Conservation (phyloP, 2,329 filamentous ascomycete species). For the Neofusicoccum laricinum region DNA sequence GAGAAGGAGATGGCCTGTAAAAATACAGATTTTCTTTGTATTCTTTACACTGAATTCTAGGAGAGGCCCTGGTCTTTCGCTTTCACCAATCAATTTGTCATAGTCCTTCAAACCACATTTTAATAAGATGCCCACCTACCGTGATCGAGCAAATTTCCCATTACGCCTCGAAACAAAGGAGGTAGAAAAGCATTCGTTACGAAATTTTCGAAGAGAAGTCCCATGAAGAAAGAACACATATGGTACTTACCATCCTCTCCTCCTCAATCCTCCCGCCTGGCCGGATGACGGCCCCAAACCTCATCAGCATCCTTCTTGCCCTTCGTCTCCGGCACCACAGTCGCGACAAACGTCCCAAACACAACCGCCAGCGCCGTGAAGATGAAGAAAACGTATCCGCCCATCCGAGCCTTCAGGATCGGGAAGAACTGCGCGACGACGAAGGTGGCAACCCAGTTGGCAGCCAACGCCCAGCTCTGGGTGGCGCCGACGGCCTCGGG, state of each 20-base stretch:
- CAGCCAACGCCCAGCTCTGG: slow-evolving; percentile 81
- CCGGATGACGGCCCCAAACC: slow-evolving; percentile 71
- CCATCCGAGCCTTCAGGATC: slow-evolving; percentile 73
- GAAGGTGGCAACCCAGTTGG: slow-evolving; percentile 89
- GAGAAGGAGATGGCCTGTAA: too few species aligned
- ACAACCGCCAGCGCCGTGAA: slow-evolving; percentile 72
- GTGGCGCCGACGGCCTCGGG: slow-evolving; percentile 88
- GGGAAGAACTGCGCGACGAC: slow-evolving; percentile 94
- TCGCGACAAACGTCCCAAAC: slow-evolving; percentile 69
- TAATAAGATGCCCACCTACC: too few species aligned
- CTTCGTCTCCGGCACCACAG: slow-evolving; percentile 80
- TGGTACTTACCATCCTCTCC: slow-evolving; percentile 4
- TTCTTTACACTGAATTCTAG: too few species aligned
- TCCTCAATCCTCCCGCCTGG: slow-evolving; percentile 37
- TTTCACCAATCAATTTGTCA: too few species aligned
- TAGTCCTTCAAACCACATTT: too few species aligned
- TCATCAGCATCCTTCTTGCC: slow-evolving; percentile 82
- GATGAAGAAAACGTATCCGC: slow-evolving; percentile 87
- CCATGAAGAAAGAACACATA: too few species aligned
- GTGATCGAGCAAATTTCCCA: too few species aligned
- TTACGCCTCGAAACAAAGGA: too few species aligned
- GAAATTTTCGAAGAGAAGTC: too few species aligned
- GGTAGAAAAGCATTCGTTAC: too few species aligned
- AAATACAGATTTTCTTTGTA: too few species aligned
- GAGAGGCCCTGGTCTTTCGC: too few species aligned